Percentiles rank a stretch among this genome's conserved stretches.
Conservation (phyloP, 2,329 filamentous ascomycete genomes). For the Alternaria ethzedia region DNA sequence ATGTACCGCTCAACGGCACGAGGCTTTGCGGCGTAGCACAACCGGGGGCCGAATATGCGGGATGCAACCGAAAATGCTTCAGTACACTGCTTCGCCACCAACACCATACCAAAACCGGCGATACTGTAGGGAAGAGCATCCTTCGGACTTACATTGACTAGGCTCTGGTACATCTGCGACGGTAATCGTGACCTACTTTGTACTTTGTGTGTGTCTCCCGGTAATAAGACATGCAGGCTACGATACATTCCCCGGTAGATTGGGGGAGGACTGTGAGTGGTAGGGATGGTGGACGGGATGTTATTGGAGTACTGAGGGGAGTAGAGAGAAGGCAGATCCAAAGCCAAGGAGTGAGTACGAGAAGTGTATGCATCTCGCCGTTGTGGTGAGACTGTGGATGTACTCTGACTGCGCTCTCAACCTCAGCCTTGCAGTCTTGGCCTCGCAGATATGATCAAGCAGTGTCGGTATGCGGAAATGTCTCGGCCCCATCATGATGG, state of each 20-base stretch:
- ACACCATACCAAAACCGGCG: not conserved
- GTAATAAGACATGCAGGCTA: not conserved
- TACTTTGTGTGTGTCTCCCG: not conserved
- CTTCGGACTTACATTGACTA: not conserved
- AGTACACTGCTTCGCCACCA: constrained; percentile 6
- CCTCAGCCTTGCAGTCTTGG: constrained; percentile 1
- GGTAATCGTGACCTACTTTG: not conserved
- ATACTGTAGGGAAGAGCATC: not conserved
- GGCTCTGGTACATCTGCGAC: not conserved
- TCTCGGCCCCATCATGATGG: not conserved
- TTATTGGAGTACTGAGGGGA: not conserved
- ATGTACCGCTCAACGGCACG: not conserved
- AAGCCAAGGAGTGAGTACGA: not conserved
- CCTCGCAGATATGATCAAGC: not conserved
- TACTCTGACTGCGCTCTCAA: not conserved
- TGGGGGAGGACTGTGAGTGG: not conserved
- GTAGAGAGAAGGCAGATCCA: not conserved
- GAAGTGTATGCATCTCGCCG: not conserved
- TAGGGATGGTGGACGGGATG: not conserved
- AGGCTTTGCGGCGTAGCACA: constrained; percentile 3
- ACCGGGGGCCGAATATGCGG: not conserved
- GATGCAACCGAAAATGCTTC: constrained; percentile 4
- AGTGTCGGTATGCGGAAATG: not conserved
- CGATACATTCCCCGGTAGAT: not conserved
- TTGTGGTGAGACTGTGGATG: not conserved